Conservation (phyloP, 176 grass and related monocot species). For the Zizania latifolia region DNA sequence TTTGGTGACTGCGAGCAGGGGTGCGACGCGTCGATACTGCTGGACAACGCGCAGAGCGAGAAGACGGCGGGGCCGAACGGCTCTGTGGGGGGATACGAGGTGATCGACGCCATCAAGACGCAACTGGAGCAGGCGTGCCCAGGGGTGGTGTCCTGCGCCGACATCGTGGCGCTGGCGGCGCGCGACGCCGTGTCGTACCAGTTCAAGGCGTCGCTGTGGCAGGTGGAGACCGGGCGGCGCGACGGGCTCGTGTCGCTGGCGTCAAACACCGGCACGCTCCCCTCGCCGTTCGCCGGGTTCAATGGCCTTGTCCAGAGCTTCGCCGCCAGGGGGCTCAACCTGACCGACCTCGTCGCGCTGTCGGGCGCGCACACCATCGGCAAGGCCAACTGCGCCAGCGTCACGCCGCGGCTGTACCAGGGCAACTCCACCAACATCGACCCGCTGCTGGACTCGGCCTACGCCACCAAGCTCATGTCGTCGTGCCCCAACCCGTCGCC, state of each 20-base stretch:
- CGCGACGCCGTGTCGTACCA: constrained; percentile 60
- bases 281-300: constrained; percentile 28
- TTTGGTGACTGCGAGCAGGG: neutral
- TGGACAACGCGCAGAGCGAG: constrained; percentile 47
- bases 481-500: constrained; percentile 30
- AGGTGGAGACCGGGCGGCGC: constrained; percentile 47
- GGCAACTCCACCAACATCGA: constrained; percentile 38
- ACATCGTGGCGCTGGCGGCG: constrained; percentile 47
- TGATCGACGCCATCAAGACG: constrained; percentile 66
- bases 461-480: constrained; percentile 36
- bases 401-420: constrained; percentile 38
- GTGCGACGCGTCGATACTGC: constrained; percentile 57
- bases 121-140: constrained; percentile 37
- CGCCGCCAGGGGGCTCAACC: constrained; percentile 28
- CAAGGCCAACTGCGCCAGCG: constrained; percentile 42
- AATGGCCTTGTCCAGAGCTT: constrained; percentile 8
- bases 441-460: constrained; percentile 39
- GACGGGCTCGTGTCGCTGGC: constrained; percentile 39
- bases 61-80: constrained; percentile 48
- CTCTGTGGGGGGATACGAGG: constrained; percentile 54
- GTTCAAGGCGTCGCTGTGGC: constrained; percentile 43
- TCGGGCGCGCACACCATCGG: constrained; percentile 61
- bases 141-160: constrained; percentile 49
- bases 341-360: constrained; percentile 44
- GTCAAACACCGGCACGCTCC: constrained; percentile 26